phyloP scores from a whole-genome alignment of 2,329 filamentous ascomycete species.

The Epicoccum nigrum region DNA sequence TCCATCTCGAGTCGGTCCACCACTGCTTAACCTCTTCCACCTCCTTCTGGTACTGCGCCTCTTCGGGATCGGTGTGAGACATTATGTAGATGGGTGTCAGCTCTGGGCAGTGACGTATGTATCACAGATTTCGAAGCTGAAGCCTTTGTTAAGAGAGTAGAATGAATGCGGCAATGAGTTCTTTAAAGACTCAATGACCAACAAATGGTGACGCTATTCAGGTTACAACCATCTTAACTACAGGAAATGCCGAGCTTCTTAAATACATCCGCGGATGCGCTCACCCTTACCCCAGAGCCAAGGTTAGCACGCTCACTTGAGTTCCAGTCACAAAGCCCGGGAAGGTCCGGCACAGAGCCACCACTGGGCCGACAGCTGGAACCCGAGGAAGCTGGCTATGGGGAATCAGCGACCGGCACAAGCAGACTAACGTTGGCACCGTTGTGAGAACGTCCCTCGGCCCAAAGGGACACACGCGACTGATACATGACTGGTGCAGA shows the following conservation, averaged over 20 bases:
- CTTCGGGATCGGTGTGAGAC: slow-evolving; percentile 65
- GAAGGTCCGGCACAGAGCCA: slow-evolving; percentile 40
- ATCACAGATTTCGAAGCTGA: not conserved
- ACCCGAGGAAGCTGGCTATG: slow-evolving; percentile 34
- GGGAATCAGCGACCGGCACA: slow-evolving; percentile 21
- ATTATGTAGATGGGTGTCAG: slow-evolving; percentile 18
- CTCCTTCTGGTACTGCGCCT: slow-evolving; percentile 78
- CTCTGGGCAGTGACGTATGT: slow-evolving; percentile 12
- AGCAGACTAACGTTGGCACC: slow-evolving; percentile 17
- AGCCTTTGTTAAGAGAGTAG: not conserved
- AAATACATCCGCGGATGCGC: slow-evolving; percentile 28
- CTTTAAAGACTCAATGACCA: slow-evolving; percentile 17
- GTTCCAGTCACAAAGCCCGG: slow-evolving; percentile 34
- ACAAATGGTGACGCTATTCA: slow-evolving; percentile 32
- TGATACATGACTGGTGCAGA: slow-evolving; percentile 17
- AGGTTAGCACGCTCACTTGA: slow-evolving; percentile 21
- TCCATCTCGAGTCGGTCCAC: slow-evolving; percentile 93
- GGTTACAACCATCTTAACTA: slow-evolving; percentile 1
- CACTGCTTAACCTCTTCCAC: slow-evolving; percentile 89
- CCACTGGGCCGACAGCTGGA: slow-evolving; percentile 43
- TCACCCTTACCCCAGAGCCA: slow-evolving; percentile 23
- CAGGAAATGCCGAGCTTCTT: slow-evolving; percentile 39
- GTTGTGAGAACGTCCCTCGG: slow-evolving; percentile 34
- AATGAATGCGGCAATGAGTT: not conserved
- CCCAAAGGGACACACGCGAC: slow-evolving; percentile 37